phyloP scores from a whole-genome alignment of 2,329 filamentous ascomycete species.

The Ophiocordyceps australis region DNA sequence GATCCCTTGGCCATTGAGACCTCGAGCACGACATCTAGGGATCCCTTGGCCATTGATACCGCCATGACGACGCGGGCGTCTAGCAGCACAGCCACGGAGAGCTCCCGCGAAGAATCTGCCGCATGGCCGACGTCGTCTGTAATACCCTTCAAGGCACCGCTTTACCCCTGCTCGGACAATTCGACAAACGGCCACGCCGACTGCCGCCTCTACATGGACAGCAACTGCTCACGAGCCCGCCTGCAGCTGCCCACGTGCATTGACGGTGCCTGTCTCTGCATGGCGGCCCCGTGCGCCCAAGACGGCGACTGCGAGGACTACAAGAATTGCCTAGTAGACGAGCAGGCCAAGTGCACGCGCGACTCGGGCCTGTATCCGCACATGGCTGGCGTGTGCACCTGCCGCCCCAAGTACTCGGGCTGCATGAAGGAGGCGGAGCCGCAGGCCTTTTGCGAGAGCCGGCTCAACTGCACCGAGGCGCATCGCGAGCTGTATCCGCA shows the following conservation, averaged over 20 bases:
- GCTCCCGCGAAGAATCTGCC: background rate
- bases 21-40: background rate
- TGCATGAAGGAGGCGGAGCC: conserved; percentile 1
- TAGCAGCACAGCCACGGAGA: background rate
- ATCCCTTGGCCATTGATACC: background rate
- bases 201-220: conserved; percentile 3
- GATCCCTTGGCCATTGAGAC: background rate
- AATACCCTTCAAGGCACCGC: no score
- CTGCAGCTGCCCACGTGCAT: conserved; percentile 3
- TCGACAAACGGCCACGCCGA: no score
- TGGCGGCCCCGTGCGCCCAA: conserved; percentile 1
- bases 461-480: conserved; percentile 1
- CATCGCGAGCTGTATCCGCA: conserved; percentile 2
- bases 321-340: conserved; percentile 3
- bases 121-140: no score
- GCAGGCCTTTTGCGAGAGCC: conserved; percentile 1
- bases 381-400: conserved; percentile 1
- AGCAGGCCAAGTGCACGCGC: conserved; percentile 1
- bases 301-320: conserved; percentile 1
- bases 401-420: background rate
- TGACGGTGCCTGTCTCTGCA: conserved; percentile 2
- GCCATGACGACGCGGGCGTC: background rate
- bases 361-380: background rate
- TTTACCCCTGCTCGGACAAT: no score
- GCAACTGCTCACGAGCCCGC: conserved; percentile 1